phyloP scores from a whole-genome alignment of 148 eudicot species.

The Heliosperma pusillum region DNA sequence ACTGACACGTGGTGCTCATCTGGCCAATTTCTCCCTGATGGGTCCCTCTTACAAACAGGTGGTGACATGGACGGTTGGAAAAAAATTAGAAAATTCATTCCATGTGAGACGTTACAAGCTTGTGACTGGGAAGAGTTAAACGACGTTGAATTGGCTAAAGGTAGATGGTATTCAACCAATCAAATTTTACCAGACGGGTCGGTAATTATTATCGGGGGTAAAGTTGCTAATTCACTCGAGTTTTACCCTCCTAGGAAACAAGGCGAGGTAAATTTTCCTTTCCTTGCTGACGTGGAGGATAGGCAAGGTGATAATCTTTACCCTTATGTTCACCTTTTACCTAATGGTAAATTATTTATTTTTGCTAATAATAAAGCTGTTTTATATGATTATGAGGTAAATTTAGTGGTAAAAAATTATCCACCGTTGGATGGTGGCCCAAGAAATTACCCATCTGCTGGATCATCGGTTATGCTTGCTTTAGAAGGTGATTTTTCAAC shows the following conservation, averaged over 20 bases:
- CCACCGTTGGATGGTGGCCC: conserved; percentile 82
- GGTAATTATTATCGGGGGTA: conserved; percentile 70
- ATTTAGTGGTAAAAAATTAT: conserved; percentile 32
- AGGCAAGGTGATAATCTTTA: conserved; percentile 76
- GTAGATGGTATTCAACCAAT: conserved; percentile 82
- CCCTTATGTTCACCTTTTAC: conserved; percentile 82
- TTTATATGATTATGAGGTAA: conserved; percentile 45
- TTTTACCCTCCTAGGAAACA: conserved; percentile 52
- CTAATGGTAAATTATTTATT: conserved; percentile 64
- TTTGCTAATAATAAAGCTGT: conserved; percentile 74
- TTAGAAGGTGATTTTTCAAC: conserved; percentile 53
- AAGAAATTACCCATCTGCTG: conserved; percentile 83
- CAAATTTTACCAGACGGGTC: conserved; percentile 80
- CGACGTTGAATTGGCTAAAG: conserved; percentile 40
- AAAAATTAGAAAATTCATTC: conserved; percentile 59
- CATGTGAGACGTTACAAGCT: conserved; percentile 37
- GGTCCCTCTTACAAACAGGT: conserved; percentile 86
- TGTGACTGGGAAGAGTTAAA: conserved; percentile 87
- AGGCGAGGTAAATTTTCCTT: conserved; percentile 54
- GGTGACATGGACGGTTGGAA: conserved; percentile 61
- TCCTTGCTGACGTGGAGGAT: conserved; percentile 53
- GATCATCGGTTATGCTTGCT: conserved; percentile 90
- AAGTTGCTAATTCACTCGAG: conserved; percentile 42
- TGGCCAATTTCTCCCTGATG: conserved; percentile 89
- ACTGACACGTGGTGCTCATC: conserved; percentile 99